Conservation (phyloP, 352 stramenopile genomes). For the Globisporangium orthogonon region DNA sequence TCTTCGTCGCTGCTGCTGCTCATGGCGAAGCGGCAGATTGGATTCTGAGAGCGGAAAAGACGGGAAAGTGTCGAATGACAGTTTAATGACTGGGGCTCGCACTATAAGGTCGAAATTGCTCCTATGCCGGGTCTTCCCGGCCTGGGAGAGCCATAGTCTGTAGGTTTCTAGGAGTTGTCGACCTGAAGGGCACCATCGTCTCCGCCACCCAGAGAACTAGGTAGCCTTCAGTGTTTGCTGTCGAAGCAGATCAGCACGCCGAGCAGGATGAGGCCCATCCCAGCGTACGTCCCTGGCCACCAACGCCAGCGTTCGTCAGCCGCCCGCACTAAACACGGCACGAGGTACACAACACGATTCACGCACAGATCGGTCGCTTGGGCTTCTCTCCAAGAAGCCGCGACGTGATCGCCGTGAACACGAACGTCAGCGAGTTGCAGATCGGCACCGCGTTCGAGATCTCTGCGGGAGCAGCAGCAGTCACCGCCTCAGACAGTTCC, state of each 20-base stretch:
- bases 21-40: conserved; percentile 19
- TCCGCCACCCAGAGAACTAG: too few species aligned
- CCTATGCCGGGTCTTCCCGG: neutral
- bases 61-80: too few species aligned
- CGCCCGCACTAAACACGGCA: neutral
- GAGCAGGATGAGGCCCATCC: conserved; percentile 54
- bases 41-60: too few species aligned
- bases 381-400: conserved; percentile 66
- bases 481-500: neutral
- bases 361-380: conserved; percentile 61
- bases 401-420: conserved; percentile 83
- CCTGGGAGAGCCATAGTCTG: too few species aligned
- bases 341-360: neutral
- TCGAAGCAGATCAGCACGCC: conserved; percentile 66
- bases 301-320: neutral
- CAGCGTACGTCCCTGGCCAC: conserved; percentile 46
- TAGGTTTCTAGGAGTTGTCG: too few species aligned
- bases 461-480: conserved; percentile 22
- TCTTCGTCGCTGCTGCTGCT: conserved; percentile 47
- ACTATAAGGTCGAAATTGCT: too few species aligned
- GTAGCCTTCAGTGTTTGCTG: conserved; percentile 27
- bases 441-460: conserved; percentile 85
- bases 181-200: too few species aligned
- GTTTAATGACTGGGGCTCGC: too few species aligned
- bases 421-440: conserved; percentile 86